phyloP scores from a whole-genome alignment of 2,329 filamentous ascomycete species.

The Colletotrichum godetiae region DNA sequence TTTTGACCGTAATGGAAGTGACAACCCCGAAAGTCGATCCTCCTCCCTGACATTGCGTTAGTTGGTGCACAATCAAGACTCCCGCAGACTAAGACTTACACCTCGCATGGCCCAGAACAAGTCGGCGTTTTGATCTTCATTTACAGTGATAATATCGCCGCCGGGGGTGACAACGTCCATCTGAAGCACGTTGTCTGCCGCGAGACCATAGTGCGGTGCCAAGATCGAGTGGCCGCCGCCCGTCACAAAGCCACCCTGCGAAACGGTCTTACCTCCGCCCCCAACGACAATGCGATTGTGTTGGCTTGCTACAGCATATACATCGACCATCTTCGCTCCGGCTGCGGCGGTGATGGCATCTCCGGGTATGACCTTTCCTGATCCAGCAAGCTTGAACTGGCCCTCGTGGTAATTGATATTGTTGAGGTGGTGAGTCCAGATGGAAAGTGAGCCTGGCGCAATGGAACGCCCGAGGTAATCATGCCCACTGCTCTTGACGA shows the following conservation, averaged over 20 bases:
- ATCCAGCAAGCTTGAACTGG: not conserved
- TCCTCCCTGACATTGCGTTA: conserved; percentile 56
- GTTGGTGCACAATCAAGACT: not conserved
- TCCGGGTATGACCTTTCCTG: conserved; percentile 39
- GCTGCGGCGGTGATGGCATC: conserved; percentile 64
- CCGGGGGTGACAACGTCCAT: conserved; percentile 65
- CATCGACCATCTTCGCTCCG: conserved; percentile 62
- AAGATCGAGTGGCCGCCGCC: conserved; percentile 71
- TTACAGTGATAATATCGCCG: conserved; percentile 62
- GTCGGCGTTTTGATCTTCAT: conserved; percentile 64
- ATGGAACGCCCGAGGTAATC: conserved; percentile 58
- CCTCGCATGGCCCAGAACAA: conserved; percentile 74
- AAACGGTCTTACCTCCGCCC: conserved; percentile 66
- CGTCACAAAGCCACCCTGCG: conserved; percentile 69
- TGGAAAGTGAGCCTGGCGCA: conserved; percentile 62
- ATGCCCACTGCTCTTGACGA: conserved; percentile 55
- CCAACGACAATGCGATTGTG: conserved; percentile 63
- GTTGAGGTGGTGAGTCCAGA: conserved; percentile 61
- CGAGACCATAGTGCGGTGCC: conserved; percentile 65
- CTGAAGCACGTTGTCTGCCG: conserved; percentile 70
- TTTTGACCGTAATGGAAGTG: conserved; percentile 66
- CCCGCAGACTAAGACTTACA: conserved; percentile 45
- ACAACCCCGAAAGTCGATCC: conserved; percentile 72
- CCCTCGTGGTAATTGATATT: conserved; percentile 5
- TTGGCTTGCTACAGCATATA: conserved; percentile 57